Percentiles rank a stretch among this genome's conserved stretches.
Conservation (phyloP, 331 rosid genomes). For the Phaseolus coccineus region DNA sequence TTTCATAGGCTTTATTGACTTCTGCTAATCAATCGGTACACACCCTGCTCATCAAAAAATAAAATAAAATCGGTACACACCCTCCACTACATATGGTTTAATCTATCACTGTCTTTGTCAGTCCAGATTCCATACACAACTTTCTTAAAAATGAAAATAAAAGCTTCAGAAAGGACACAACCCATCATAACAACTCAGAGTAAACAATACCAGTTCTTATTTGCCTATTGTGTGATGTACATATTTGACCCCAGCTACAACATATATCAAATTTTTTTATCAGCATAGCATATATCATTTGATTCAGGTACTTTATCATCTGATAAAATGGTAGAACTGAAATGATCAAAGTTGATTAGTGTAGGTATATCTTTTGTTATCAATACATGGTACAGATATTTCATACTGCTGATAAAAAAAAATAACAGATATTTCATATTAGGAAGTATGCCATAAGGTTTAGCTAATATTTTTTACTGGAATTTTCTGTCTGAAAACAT, state of each 20-base stretch:
- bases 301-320: neutral
- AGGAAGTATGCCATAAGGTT: too few species aligned
- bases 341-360: too few species aligned
- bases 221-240: conserved; percentile 25
- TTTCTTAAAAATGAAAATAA: conserved; percentile 14
- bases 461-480: too few species aligned
- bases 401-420: too few species aligned
- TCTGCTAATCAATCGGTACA: neutral
- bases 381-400: too few species aligned
- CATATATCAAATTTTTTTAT: neutral
- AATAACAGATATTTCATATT: too few species aligned
- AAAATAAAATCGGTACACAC: conserved; percentile 12
- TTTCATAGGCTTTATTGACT: conserved; percentile 63
- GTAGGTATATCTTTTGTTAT: too few species aligned
- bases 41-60: too few species aligned
- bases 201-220: neutral
- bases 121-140: conserved; percentile 19
- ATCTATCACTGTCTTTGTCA: conserved; percentile 40
- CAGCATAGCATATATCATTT: neutral
- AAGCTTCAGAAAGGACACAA: neutral
- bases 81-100: conserved; percentile 45
- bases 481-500: too few species aligned
- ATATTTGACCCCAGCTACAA: neutral
- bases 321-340: too few species aligned
- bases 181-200: conserved; percentile 6